Conservation (phyloP, 1,139 yeast species). For the Suhomyces coccinellae region DNA sequence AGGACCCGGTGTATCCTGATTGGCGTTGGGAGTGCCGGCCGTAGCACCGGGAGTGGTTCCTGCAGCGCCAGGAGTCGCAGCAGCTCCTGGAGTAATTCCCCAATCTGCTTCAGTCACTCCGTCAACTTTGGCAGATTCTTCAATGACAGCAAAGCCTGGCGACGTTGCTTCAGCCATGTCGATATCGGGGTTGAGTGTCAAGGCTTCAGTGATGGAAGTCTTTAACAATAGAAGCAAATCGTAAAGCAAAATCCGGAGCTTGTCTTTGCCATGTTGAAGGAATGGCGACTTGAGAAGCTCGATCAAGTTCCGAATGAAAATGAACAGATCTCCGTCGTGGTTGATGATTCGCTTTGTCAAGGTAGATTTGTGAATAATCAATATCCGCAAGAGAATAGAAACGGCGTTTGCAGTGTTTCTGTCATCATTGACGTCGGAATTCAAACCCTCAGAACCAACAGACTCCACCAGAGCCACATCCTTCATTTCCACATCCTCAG, state of each 20-base stretch:
- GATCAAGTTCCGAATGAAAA: constrained; percentile 46
- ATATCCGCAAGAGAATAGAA: constrained; percentile 53
- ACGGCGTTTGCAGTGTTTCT: constrained; percentile 19
- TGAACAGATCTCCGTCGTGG: constrained; percentile 35
- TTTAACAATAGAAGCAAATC: constrained; percentile 64
- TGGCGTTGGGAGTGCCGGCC: background rate
- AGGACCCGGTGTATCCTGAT: constrained; percentile 1
- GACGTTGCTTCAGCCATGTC: constrained; percentile 16
- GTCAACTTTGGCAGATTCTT: constrained; percentile 10
- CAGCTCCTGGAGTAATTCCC: constrained; percentile 6
- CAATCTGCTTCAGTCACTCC: constrained; percentile 2
- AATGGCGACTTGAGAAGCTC: constrained; percentile 45
- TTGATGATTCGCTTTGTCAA: constrained; percentile 34
- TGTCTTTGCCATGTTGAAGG: constrained; percentile 42
- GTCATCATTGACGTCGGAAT: background rate
- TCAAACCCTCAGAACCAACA: background rate
- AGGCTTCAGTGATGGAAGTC: constrained; percentile 29
- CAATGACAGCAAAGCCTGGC: constrained; percentile 12
- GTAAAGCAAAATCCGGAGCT: constrained; percentile 58
- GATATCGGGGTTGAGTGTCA: constrained; percentile 17
- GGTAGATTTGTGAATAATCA: constrained; percentile 57
- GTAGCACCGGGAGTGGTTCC: constrained; percentile 5
- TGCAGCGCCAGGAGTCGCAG: constrained; percentile 1
- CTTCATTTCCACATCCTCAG: background rate
- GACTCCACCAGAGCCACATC: background rate